Percentiles rank a stretch among this genome's conserved stretches.
phyloP scores from a whole-genome alignment of 352 stramenopile species.

The Phytophthora sojae region DNA sequence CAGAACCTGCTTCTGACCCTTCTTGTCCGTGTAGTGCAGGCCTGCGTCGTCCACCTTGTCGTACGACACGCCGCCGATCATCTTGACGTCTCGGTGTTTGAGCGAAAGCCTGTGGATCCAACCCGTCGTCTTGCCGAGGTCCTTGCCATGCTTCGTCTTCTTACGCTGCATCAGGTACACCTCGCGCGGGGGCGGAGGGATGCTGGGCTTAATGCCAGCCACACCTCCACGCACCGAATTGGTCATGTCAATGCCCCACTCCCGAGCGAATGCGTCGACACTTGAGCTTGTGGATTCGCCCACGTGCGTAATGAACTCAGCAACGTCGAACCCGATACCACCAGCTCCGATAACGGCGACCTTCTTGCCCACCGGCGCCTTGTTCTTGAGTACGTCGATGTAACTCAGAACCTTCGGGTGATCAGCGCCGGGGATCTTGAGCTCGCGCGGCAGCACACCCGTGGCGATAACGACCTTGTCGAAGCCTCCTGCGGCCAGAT shows the following conservation, averaged over 20 bases:
- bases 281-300: constrained; percentile 73
- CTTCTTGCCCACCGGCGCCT: constrained; percentile 88
- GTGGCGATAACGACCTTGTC: constrained; percentile 97
- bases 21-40: constrained; percentile 94
- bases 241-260: constrained; percentile 95
- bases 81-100: constrained; percentile 92
- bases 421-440: constrained; percentile 90
- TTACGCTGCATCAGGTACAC: constrained; percentile 97
- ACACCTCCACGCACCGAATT: constrained; percentile 89
- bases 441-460: constrained; percentile 90
- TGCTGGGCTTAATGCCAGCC: constrained; percentile 51
- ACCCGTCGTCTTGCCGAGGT: constrained; percentile 96
- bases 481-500: constrained; percentile 64
- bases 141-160: constrained; percentile 91
- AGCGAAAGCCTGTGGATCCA: constrained; percentile 97
- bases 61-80: constrained; percentile 95
- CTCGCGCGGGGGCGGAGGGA: constrained; percentile 67
- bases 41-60: constrained; percentile 95
- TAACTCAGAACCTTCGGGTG: constrained; percentile 95
- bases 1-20: constrained; percentile 84
- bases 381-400: constrained; percentile 94
- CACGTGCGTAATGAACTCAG: constrained; percentile 94
- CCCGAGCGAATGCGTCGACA: constrained; percentile 89
- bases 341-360: constrained; percentile 97
- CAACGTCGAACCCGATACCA: constrained; percentile 98